Conservation (phyloP, 805 yeast species). For the Teunomyces tritomae region DNA sequence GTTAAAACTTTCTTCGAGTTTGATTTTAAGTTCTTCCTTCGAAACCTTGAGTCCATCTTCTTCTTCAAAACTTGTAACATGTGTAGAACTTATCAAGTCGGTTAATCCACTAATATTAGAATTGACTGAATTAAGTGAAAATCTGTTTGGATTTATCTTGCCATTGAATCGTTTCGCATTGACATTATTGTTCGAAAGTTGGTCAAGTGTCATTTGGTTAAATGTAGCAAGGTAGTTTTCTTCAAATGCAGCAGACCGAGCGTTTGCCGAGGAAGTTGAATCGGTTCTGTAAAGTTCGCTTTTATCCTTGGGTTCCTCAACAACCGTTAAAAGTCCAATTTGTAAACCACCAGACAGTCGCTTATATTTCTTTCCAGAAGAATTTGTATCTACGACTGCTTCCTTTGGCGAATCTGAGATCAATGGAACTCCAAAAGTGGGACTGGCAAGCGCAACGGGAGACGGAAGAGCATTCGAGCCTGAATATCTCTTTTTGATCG, state of each 20-base stretch:
- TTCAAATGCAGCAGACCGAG: conserved; percentile 15
- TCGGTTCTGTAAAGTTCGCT: background rate
- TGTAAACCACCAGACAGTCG: conserved; percentile 37
- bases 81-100: conserved; percentile 47
- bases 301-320: conserved; percentile 27
- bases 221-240: conserved; percentile 31
- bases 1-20: conserved; percentile 39
- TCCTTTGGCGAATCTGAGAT: background rate
- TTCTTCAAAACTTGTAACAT: conserved; percentile 36
- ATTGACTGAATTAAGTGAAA: conserved; percentile 49
- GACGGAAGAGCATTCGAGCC: conserved; percentile 10
- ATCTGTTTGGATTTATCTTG: conserved; percentile 32
- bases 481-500: conserved; percentile 26
- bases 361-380: conserved; percentile 24
- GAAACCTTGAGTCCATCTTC: conserved; percentile 38
- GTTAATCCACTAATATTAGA: conserved; percentile 48
- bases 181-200: conserved; percentile 23
- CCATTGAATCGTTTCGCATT: conserved; percentile 8
- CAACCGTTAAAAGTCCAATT: conserved; percentile 37
- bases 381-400: conserved; percentile 7
- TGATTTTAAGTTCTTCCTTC: conserved; percentile 31
- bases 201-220: conserved; percentile 36
- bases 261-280: background rate
- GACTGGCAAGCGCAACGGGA: background rate
- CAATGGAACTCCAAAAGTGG: background rate